These are phyloP conservation scores for Bipolaris cookei DNA, from an alignment of 2,329 filamentous ascomycete genomes.

Conservation along the genomic window DNA sequence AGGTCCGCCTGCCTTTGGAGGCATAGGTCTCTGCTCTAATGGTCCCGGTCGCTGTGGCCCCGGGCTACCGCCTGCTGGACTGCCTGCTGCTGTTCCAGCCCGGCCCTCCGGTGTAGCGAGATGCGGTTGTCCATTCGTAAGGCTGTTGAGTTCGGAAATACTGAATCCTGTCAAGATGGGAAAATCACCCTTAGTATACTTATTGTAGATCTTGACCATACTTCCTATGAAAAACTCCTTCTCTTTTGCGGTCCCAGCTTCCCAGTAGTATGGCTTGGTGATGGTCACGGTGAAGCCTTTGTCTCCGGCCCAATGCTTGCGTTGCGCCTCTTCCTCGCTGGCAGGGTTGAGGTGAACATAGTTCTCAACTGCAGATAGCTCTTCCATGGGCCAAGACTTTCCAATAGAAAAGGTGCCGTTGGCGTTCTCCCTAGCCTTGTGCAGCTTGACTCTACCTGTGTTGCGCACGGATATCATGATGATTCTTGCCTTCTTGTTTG, in stretches of 20 bases:
- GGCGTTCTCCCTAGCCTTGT: constrained; percentile 94
- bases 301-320: constrained; percentile 77
- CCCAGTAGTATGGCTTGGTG: constrained; percentile 96
- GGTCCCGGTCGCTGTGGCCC: constrained; percentile 21
- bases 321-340: constrained; percentile 65
- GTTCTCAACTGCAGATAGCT: constrained; percentile 82
- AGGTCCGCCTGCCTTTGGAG: constrained; percentile 32
- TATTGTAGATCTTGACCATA: constrained; percentile 92
- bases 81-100: constrained; percentile 18
- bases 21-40: constrained; percentile 27
- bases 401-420: constrained; percentile 96
- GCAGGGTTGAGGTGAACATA: constrained; percentile 69
- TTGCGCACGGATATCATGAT: constrained; percentile 94
- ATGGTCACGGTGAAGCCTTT: constrained; percentile 87
- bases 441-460: constrained; percentile 89
- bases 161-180: constrained; percentile 86
- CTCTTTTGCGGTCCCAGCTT: constrained; percentile 90
- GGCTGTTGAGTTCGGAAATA: constrained; percentile 74
- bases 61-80: constrained; percentile 18
- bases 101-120: constrained; percentile 40
- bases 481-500: constrained; percentile 84
- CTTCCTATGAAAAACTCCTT: constrained; percentile 99
- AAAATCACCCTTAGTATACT: constrained; percentile 76
- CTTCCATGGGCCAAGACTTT: constrained; percentile 97
- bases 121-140: constrained; percentile 63